Percentiles rank a stretch among this genome's conserved stretches.
Evolutionary conservation across 257 asterid species (phyloP).

Genomic region (Forsythia viridissima): DNA sequence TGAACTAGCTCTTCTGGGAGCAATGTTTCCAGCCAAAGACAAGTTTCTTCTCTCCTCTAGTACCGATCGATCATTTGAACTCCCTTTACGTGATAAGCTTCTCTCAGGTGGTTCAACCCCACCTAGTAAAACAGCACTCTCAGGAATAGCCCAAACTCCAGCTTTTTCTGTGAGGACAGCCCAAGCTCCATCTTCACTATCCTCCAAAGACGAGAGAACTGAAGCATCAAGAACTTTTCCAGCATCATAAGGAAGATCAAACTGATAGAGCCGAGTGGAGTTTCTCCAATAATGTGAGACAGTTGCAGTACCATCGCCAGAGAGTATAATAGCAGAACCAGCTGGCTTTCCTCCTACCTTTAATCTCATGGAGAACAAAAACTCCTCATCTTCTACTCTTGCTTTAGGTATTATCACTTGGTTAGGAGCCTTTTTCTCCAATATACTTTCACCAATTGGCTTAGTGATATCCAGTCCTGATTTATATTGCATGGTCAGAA

Average conservation of each 20-base stretch:
- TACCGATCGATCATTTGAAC: slow-evolving; percentile 71
- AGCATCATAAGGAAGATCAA: slow-evolving; percentile 92
- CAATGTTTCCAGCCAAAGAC: slow-evolving; percentile 57
- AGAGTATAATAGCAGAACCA: slow-evolving; percentile 83
- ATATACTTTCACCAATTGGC: slow-evolving; percentile 58
- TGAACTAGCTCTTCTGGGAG: slow-evolving; percentile 79
- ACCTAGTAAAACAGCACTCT: slow-evolving; percentile 83
- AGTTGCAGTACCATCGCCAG: slow-evolving; percentile 98
- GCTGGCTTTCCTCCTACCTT: slow-evolving; percentile 90
- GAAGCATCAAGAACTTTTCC: slow-evolving; percentile 96
- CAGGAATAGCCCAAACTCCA: slow-evolving; percentile 98
- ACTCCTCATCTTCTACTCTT: slow-evolving; percentile 85
- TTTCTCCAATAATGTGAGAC: slow-evolving; percentile 86
- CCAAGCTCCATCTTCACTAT: slow-evolving; percentile 86
- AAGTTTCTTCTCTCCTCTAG: slow-evolving; percentile 65
- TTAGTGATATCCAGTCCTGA: slow-evolving; percentile 62
- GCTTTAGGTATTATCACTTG: slow-evolving; percentile 97
- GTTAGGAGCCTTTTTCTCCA: slow-evolving; percentile 82
- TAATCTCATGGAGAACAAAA: slow-evolving; percentile 81
- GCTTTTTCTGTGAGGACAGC: slow-evolving; percentile 92
- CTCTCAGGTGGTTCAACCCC: slow-evolving; percentile 97
- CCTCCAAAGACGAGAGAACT: slow-evolving; percentile 71
- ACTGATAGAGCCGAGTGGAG: slow-evolving; percentile 85
- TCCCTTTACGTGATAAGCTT: slow-evolving; percentile 90
- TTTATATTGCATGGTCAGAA: slow-evolving; percentile 87